Percentiles rank a stretch among this genome's conserved stretches.
These are phyloP conservation scores for Sicyos edulis DNA, from an alignment of 306 rosid genomes.

Conservation along the genomic window DNA sequence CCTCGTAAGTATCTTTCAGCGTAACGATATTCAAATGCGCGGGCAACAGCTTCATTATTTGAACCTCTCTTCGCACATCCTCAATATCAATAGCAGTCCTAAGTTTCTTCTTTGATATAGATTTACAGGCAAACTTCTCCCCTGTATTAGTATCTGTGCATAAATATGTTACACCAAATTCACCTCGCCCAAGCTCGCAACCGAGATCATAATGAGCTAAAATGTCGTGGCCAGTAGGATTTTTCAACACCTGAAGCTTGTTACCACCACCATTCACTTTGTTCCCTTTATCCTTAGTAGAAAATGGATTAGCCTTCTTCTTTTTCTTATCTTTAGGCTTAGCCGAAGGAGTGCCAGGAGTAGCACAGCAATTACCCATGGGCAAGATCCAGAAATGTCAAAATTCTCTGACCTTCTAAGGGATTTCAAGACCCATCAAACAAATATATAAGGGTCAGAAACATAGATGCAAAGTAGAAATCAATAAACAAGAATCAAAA, in stretches of 20 bases:
- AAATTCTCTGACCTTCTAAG: constrained; percentile 11
- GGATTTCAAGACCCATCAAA: constrained; percentile 23
- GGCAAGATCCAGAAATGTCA: constrained; percentile 18
- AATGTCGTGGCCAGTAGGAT: constrained; percentile 43
- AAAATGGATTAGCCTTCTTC: constrained; percentile 35
- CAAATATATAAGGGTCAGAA: neutral
- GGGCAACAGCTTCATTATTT: too few relatives aligned
- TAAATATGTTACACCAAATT: too few relatives aligned
- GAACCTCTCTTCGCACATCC: too few relatives aligned
- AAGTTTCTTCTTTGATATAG: too few relatives aligned
- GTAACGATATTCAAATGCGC: too few relatives aligned
- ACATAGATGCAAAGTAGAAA: neutral
- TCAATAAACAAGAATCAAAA: neutral
- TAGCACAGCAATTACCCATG: constrained; percentile 58
- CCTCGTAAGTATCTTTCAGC: too few relatives aligned
- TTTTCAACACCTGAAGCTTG: constrained; percentile 38
- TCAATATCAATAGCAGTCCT: too few relatives aligned
- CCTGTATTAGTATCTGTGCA: too few relatives aligned
- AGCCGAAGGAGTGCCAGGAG: constrained; percentile 29
- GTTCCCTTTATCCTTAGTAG: constrained; percentile 24
- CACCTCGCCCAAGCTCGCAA: too few relatives aligned
- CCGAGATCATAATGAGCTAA: constrained; percentile 35
- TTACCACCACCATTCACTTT: constrained; percentile 30
- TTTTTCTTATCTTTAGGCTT: constrained; percentile 28
- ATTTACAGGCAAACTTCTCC: too few relatives aligned